Conservation (phyloP, 78 protist species). For the Carpediemonas membranifera region DNA sequence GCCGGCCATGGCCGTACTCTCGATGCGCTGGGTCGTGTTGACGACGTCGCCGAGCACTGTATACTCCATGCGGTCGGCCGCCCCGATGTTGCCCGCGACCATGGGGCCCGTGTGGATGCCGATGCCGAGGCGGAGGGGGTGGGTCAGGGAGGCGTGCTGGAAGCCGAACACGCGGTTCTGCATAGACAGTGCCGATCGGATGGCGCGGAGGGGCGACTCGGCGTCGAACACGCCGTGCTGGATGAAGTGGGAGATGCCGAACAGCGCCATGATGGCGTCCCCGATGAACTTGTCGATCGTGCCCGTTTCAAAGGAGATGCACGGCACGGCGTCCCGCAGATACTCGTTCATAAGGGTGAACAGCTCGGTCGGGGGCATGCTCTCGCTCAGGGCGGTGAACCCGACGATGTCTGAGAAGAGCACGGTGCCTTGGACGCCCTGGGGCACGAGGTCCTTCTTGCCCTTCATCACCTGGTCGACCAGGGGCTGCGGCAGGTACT, state of each 20-base stretch:
- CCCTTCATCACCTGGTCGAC: too few species aligned
- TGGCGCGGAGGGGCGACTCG: too few species aligned
- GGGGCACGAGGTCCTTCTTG: too few species aligned
- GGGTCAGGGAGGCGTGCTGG: too few species aligned
- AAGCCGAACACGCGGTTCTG: too few species aligned
- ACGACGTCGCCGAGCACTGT: conserved; percentile 6
- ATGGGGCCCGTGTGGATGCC: too few species aligned
- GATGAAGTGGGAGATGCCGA: background rate
- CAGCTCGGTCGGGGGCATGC: background rate
- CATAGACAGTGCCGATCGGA: too few species aligned
- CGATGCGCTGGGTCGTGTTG: too few species aligned
- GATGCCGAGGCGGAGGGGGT: too few species aligned
- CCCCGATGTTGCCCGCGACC: background rate
- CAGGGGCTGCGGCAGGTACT: too few species aligned
- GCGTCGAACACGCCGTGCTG: background rate
- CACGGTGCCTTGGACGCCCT: too few species aligned
- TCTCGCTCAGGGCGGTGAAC: conserved; percentile 8
- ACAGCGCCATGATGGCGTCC: conserved; percentile 11
- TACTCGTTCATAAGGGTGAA: conserved; percentile 10
- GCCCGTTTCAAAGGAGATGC: background rate
- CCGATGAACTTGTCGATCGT: conserved; percentile 6
- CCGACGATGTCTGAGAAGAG: conserved; percentile 8
- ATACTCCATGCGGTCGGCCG: background rate
- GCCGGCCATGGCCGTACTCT: too few species aligned
- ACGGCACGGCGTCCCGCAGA: background rate